Evolutionary conservation across 306 rosid species (phyloP).

Genomic region (Lathyrus sativus): DNA sequence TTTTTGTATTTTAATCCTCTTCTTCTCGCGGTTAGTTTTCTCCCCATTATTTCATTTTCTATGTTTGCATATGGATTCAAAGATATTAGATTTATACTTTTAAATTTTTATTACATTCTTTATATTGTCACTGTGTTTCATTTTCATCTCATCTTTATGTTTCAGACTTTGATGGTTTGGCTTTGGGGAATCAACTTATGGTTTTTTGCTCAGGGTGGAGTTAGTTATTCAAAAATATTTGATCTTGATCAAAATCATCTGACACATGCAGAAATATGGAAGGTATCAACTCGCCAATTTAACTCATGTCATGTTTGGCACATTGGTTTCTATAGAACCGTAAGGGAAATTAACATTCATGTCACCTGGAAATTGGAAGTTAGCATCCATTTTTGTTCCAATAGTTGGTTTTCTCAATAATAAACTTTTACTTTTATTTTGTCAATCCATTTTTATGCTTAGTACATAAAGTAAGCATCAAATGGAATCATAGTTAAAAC

Average conservation of each 20-base stretch:
- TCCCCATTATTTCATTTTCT: not conserved
- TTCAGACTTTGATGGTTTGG: constrained; percentile 96
- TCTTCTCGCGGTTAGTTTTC: constrained; percentile 82
- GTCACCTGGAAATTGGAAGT: constrained; percentile 23
- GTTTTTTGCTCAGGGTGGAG: constrained; percentile 68
- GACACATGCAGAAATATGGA: constrained; percentile 92
- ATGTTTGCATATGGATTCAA: constrained; percentile 26
- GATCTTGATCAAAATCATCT: constrained; percentile 91
- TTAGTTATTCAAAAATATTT: constrained; percentile 77
- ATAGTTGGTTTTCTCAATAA: constrained; percentile 23
- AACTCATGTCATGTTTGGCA: constrained; percentile 22
- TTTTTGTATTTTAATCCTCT: constrained; percentile 98
- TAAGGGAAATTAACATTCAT: constrained; percentile 18
- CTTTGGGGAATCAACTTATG: constrained; percentile 96
- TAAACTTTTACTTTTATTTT: constrained; percentile 16
- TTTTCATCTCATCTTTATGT: constrained; percentile 37
- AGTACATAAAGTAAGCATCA: constrained; percentile 20
- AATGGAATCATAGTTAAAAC: constrained; percentile 16
- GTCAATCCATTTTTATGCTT: constrained; percentile 15
- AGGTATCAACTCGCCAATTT: constrained; percentile 55
- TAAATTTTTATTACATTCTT: constrained; percentile 24
- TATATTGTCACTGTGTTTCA: constrained; percentile 23
- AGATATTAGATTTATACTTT: constrained; percentile 21
- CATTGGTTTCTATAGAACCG: not conserved
- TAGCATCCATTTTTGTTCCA: constrained; percentile 21